Base-by-base conservation (phyloP, 306 rosid genomes). In the Trifolium fragiferum region DNA sequence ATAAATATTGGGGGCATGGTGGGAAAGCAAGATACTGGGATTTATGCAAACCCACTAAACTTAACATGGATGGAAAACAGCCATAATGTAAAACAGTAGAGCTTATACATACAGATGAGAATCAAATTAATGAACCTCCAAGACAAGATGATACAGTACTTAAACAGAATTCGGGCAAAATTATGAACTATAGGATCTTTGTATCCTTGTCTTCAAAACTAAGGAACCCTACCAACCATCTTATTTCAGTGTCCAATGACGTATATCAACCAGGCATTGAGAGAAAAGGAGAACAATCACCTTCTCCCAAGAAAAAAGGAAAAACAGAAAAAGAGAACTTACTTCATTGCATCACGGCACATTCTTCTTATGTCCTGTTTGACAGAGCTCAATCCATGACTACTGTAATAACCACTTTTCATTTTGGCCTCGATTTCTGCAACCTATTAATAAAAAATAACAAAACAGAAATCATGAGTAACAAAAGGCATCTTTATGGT, bases 311-410 rank as follows among this genome's bases (percentile, higher is more conserved):
- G 25, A 11, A 74, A 68, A 78, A 60, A 46, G 74, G 25, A 3
- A 44, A 55, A 75, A 25, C 21, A 41, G 27, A 63, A 50, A 54
- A 72, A 13, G 32, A 80, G 21, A 78, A 60, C 92, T 75, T 86
- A 95, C 99, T 95, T 95, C 68, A 90, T 87, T 65, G 99, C 99
- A 81, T 95, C 98, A 73, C 97, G 92, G 78, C 99, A 95, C 90
- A 95, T 92, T 84, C 99, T 85, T 75, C 90, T 86, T 68, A 95
- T 92, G 81, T 95, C 99, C 23, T 87, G 97, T 87, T 92, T 95
- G 81, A 95, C 91, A 76, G 87, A 90, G 72, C 89, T 77, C 83
- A 95, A 84, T 50, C 99, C 99, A 44, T 85, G 99, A 55, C 93
- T 85, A 75, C 90, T 84, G 81, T 95, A 95, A 82, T 92, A 86